Evolutionary conservation across 2,329 filamentous ascomycete genomes (phyloP).

Genomic region (Clonostachys rosea): DNA sequence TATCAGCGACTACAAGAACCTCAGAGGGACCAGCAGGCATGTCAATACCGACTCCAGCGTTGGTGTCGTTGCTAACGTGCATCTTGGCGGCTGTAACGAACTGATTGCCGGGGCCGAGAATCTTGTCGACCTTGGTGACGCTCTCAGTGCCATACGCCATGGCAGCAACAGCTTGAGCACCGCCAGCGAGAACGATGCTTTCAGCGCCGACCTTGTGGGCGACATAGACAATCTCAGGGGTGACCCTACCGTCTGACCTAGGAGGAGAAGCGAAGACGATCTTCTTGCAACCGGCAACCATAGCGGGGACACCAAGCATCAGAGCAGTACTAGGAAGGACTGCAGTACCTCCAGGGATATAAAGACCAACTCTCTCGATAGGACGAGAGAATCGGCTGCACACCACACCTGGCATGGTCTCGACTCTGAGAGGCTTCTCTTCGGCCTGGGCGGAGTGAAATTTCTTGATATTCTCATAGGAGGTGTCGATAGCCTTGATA

Average conservation of each 20-base stretch:
- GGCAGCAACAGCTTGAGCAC: conserved; percentile 91
- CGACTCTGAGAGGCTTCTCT: conserved; percentile 74
- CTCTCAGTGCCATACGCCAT: conserved; percentile 97
- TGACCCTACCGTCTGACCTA: conserved; percentile 81
- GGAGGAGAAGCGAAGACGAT: conserved; percentile 93
- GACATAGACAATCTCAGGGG: conserved; percentile 94
- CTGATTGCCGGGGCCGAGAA: conserved; percentile 94
- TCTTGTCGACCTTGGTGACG: conserved; percentile 96
- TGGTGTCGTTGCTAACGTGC: conserved; percentile 96
- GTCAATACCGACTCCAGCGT: conserved; percentile 90
- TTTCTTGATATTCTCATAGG: conserved; percentile 88
- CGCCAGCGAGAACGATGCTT: conserved; percentile 91
- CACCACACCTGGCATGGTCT: conserved; percentile 96
- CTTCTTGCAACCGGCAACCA: conserved; percentile 94
- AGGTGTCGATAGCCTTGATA: conserved; percentile 86
- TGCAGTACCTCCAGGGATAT: conserved; percentile 92
- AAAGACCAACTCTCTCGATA: conserved; percentile 93
- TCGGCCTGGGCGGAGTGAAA: conserved; percentile 93
- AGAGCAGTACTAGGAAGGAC: conserved; percentile 96
- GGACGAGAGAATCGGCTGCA: conserved; percentile 90
- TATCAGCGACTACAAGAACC: conserved; percentile 92
- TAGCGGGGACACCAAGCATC: conserved; percentile 96
- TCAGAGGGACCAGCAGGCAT: conserved; percentile 98
- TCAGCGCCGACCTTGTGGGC: conserved; percentile 96
- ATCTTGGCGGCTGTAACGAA: conserved; percentile 99